Percentiles rank a stretch among this genome's conserved stretches.
Conservation (phyloP, 257 asterid species). For the Ilex asprella region DNA sequence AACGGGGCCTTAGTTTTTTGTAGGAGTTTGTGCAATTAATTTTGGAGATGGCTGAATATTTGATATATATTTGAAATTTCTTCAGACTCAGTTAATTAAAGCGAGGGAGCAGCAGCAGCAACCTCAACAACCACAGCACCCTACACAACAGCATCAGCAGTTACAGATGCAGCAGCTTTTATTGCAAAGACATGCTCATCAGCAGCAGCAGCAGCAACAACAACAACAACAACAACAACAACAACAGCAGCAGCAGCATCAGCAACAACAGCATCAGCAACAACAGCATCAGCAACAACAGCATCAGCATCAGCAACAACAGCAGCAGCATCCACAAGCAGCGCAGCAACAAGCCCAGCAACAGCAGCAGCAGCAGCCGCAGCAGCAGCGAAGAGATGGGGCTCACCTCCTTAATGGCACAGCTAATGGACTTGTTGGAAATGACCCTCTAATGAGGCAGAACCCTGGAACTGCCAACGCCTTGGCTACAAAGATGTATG, state of each 20-base stretch:
- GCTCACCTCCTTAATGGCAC: constrained; percentile 72
- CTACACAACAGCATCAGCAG: constrained; percentile 44
- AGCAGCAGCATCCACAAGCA: constrained; percentile 50
- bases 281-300: constrained; percentile 86
- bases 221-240: constrained; percentile 24
- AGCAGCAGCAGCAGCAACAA: constrained; percentile 59
- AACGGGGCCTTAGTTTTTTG: no score
- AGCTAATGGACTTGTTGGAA: constrained; percentile 74
- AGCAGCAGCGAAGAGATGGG: constrained; percentile 75
- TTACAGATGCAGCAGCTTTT: constrained; percentile 74
- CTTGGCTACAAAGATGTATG: constrained; percentile 83
- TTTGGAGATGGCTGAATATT: not conserved
- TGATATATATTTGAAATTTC: constrained; percentile 5
- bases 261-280: constrained; percentile 42
- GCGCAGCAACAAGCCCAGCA: constrained; percentile 3
- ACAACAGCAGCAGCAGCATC: no score
- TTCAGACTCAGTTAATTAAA: constrained; percentile 86
- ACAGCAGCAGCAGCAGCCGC: constrained; percentile 14
- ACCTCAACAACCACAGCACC: constrained; percentile 15
- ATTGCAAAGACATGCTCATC: constrained; percentile 77
- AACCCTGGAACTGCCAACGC: constrained; percentile 83
- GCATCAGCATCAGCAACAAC: constrained; percentile 83
- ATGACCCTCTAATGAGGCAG: constrained; percentile 74
- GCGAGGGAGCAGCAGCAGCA: constrained; percentile 88
- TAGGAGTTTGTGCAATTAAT: not conserved